phyloP scores from a whole-genome alignment of 2,329 filamentous ascomycete species.

The Cladosporium sphaerospermum region DNA sequence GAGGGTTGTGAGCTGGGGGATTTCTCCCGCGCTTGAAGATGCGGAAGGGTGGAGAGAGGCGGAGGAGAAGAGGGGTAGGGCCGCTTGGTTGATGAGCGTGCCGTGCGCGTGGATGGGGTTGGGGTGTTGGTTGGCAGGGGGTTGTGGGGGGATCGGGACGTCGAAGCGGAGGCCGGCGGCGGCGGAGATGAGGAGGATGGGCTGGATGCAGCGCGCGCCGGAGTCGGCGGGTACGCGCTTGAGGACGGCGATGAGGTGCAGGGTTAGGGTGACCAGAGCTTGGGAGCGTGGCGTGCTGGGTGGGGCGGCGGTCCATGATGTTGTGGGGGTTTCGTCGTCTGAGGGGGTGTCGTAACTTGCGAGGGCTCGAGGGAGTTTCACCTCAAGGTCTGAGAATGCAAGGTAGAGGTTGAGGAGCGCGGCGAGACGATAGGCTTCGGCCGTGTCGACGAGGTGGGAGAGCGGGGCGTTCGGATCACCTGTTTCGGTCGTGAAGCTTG shows the following conservation, averaged over 20 bases:
- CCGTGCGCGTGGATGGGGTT: background rate
- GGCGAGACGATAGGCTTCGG: constrained; percentile 13
- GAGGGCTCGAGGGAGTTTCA: background rate
- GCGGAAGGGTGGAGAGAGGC: background rate
- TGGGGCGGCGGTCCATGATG: background rate
- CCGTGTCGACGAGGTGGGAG: constrained; percentile 11
- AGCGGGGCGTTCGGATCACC: constrained; percentile 13
- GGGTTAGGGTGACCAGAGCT: constrained; percentile 1
- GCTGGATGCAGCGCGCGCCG: constrained; percentile 11
- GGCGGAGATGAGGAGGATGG: constrained; percentile 9
- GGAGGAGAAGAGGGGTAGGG: background rate
- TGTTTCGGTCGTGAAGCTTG: constrained; percentile 1
- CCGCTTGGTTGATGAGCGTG: constrained; percentile 1
- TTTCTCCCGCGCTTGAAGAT: background rate
- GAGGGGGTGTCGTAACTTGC: background rate
- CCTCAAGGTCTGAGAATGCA: constrained; percentile 11
- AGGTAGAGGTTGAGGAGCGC: constrained; percentile 12
- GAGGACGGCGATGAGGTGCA: constrained; percentile 8
- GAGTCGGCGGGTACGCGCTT: constrained; percentile 8
- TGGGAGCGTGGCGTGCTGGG: background rate
- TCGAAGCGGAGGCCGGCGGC: constrained; percentile 10
- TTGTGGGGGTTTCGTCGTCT: background rate
- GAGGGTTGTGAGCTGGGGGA: constrained; percentile 2
- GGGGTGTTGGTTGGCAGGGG: background rate
- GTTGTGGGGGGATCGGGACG: background rate